Conservation (phyloP, 2,329 filamentous ascomycete species). For the Lecanoromycetidae sp. region DNA sequence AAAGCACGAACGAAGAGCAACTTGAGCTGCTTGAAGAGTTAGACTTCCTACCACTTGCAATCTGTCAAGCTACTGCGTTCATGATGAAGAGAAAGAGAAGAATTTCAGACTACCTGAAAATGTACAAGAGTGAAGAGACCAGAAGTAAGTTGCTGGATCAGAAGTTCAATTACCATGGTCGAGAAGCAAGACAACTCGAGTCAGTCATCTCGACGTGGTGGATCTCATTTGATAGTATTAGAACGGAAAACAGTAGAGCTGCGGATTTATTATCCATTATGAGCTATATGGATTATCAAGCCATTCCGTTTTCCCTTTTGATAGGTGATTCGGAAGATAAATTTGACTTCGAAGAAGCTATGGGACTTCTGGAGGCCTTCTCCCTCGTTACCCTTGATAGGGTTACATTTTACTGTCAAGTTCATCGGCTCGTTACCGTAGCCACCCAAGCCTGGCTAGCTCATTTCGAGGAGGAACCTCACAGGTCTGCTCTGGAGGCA, state of each 20-base stretch:
- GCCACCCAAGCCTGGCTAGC: conserved; percentile 2
- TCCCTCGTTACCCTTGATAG: background rate
- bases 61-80: conserved; percentile 12
- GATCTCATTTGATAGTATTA: conserved; percentile 6
- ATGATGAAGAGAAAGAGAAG: conserved; percentile 7
- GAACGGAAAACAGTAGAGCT: conserved; percentile 4
- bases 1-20: conserved; percentile 2
- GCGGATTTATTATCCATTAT: conserved; percentile 8
- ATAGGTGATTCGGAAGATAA: background rate
- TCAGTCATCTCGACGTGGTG: conserved; percentile 7
- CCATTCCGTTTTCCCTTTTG: background rate
- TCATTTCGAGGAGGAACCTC: background rate
- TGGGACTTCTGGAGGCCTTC: conserved; percentile 4
- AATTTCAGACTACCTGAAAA: conserved; percentile 3
- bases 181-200: background rate
- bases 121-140: background rate
- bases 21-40: conserved; percentile 8
- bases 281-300: conserved; percentile 6
- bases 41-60: conserved; percentile 11
- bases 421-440: conserved; percentile 10
- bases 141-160: background rate
- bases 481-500: no score
- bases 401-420: background rate
- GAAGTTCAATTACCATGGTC: background rate
- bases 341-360: conserved; percentile 8